These are phyloP conservation scores for Coleophoma cylindrospora DNA, from an alignment of 2,329 filamentous ascomycete genomes.

Conservation along the genomic window DNA sequence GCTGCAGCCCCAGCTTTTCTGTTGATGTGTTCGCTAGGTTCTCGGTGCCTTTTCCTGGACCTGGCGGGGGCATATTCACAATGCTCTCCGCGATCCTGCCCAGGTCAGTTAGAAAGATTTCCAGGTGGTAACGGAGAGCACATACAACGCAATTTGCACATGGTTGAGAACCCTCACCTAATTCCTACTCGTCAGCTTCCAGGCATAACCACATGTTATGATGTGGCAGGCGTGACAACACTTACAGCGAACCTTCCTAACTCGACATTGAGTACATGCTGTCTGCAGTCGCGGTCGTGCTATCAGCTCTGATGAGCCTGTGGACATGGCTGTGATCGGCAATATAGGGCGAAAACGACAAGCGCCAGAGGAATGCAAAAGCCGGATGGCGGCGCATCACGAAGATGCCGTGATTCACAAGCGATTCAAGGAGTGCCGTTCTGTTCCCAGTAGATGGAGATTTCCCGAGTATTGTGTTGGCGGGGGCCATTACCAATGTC, in stretches of 20 bases:
- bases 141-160: neutral
- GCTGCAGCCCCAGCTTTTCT: neutral
- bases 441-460: no score
- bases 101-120: neutral
- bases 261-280: neutral
- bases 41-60: neutral
- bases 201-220: neutral
- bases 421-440: no score
- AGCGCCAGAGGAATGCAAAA: no score
- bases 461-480: no score
- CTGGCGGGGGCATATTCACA: neutral
- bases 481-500: no score
- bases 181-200: neutral
- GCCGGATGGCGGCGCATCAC: no score
- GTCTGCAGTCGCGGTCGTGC: neutral
- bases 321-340: neutral
- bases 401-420: no score
- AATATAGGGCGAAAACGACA: no score
- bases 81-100: neutral
- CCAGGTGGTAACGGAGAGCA: neutral
- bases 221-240: neutral
- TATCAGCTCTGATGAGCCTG: neutral
- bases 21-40: neutral
- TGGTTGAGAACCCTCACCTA: neutral
- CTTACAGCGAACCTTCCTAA: constrained; percentile 1